Percentiles rank a stretch among this genome's conserved stretches.
Evolutionary conservation across 2,329 filamentous ascomycete genomes (phyloP).

Genomic region (Talaromyces rugulosus): DNA sequence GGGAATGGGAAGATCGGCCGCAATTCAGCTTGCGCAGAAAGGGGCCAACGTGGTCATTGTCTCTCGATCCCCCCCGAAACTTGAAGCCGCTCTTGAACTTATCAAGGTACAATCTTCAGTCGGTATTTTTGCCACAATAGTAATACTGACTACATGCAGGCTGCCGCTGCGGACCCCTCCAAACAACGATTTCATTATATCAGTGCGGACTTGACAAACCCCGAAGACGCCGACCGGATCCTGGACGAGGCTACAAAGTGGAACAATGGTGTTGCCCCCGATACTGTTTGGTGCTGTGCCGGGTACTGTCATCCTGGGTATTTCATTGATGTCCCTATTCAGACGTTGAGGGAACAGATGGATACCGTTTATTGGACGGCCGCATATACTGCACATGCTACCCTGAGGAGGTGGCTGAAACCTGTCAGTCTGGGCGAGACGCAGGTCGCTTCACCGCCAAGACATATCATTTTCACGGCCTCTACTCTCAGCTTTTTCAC

Average conservation of each 20-base stretch:
- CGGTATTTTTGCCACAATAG: neutral
- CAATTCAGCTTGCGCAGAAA: constrained; percentile 69
- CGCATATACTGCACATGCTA: constrained; percentile 79
- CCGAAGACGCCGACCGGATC: constrained; percentile 65
- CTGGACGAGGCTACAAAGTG: constrained; percentile 69
- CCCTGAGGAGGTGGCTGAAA: constrained; percentile 69
- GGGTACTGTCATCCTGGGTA: constrained; percentile 70
- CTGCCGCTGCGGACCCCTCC: constrained; percentile 60
- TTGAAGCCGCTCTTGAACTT: constrained; percentile 63
- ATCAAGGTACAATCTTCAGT: constrained; percentile 51
- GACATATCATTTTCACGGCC: constrained; percentile 84
- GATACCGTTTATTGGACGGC: constrained; percentile 88
- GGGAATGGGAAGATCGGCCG: constrained; percentile 79
- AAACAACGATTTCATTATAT: constrained; percentile 80
- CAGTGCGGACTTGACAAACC: constrained; percentile 71
- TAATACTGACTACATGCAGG: constrained; percentile 37
- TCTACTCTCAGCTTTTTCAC: constrained; percentile 72
- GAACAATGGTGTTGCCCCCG: constrained; percentile 70
- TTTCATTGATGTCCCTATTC: constrained; percentile 69
- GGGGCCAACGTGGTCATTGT: constrained; percentile 86
- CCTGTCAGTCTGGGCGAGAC: constrained; percentile 24
- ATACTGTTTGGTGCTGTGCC: constrained; percentile 89
- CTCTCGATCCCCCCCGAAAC: constrained; percentile 70
- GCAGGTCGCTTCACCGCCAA: constrained; percentile 27
- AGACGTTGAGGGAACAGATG: constrained; percentile 72